Evolutionary conservation across 495 filamentous ascomycete genomes (phyloP).

Genomic region (Saxophila tyrrhenica): DNA sequence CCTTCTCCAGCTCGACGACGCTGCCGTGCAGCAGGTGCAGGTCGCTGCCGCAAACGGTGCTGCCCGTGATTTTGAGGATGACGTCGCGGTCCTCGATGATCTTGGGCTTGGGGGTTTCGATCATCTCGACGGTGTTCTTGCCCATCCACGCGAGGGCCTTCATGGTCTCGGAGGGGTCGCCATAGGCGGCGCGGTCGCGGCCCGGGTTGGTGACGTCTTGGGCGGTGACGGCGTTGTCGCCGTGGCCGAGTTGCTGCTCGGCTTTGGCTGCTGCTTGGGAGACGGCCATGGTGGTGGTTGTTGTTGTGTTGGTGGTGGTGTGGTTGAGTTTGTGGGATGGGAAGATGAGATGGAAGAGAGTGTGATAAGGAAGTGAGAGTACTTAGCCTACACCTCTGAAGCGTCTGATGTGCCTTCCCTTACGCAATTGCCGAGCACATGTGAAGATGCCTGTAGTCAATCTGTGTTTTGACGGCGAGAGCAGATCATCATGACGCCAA

Average conservation of each 20-base stretch:
- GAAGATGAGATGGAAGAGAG: background rate
- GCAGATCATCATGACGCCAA: background rate
- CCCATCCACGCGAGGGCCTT: conserved; percentile 63
- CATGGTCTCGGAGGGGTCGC: conserved; percentile 46
- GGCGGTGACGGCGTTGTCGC: conserved; percentile 40
- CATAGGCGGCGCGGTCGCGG: conserved; percentile 33
- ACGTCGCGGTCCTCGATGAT: conserved; percentile 67
- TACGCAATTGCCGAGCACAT: background rate
- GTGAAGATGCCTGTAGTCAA: background rate
- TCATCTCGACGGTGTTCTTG: conserved; percentile 53
- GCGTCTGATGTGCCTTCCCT: too few species aligned
- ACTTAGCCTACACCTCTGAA: too few species aligned
- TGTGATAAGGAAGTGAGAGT: background rate
- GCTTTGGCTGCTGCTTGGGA: conserved; percentile 51
- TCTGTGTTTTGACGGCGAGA: background rate
- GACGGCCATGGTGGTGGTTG: conserved; percentile 37
- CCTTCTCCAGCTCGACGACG: conserved; percentile 62
- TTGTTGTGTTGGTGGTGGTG: background rate
- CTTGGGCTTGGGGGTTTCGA: conserved; percentile 55
- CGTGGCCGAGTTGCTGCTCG: conserved; percentile 58
- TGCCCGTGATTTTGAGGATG: conserved; percentile 74
- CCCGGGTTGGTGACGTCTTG: conserved; percentile 45
- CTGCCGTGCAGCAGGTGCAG: conserved; percentile 66
- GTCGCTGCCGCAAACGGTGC: conserved; percentile 79
- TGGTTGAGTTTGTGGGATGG: too few species aligned